A percentile compares a stretch with the other conserved stretches of the same genome.
phyloP scores from a whole-genome alignment of 495 filamentous ascomycete species.

The Penicillium odoratum region DNA sequence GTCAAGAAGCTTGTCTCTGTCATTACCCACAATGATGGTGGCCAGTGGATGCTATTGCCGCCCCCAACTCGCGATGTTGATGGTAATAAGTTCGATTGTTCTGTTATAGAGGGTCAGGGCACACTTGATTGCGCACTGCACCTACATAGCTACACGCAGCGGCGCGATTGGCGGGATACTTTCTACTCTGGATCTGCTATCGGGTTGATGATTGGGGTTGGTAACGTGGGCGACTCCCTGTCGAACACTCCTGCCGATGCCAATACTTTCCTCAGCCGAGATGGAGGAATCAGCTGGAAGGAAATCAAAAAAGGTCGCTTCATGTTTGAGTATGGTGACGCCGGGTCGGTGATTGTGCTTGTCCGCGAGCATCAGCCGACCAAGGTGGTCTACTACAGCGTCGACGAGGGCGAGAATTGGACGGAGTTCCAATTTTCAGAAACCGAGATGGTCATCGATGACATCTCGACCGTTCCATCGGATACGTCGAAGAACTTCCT shows the following conservation, averaged over 20 bases:
- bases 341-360: conserved; percentile 87
- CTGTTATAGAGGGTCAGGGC: conserved; percentile 44
- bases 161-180: conserved; percentile 71
- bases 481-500: conserved; percentile 88
- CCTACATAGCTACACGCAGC: conserved; percentile 92
- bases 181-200: conserved; percentile 87
- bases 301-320: conserved; percentile 80
- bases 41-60: conserved; percentile 73
- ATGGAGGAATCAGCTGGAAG: conserved; percentile 88
- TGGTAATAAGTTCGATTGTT: conserved; percentile 68
- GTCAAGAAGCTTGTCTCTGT: conserved; percentile 80
- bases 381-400: conserved; percentile 69
- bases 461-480: conserved; percentile 85
- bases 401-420: conserved; percentile 80
- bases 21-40: conserved; percentile 96
- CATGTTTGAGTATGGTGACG: conserved; percentile 92
- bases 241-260: conserved; percentile 53
- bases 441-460: conserved; percentile 63
- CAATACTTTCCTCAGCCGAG: conserved; percentile 82
- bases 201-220: conserved; percentile 86
- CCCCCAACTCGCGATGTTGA: conserved; percentile 68
- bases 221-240: conserved; percentile 78
- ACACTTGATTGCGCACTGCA: conserved; percentile 77
- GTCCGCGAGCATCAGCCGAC: conserved; percentile 64
- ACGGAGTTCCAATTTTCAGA: conserved; percentile 69